Evolutionary conservation across 305 asterid species (phyloP), one percentile per base, ranked within the genome.

Genomic region (Fraxinus sp.): DNA sequence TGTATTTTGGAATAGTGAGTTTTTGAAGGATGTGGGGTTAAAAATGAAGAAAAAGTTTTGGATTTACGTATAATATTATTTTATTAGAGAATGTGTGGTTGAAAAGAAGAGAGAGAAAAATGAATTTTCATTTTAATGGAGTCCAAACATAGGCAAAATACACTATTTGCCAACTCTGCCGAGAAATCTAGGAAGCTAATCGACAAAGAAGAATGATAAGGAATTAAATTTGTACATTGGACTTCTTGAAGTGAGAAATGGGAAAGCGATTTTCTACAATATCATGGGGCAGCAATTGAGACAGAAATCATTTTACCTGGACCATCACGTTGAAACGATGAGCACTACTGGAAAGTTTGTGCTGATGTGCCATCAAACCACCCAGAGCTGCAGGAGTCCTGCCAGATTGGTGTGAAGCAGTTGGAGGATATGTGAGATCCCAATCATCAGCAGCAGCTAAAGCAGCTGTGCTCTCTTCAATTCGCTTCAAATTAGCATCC

Each of bases 381-480:
- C 93, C 89, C 66, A 82, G 82, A 84, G 92, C 85, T 33, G 92
- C 83, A 84, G 86, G 37, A 18, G 90, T 86, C 91, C 97, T 93
- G 78, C 94, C 93, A 68, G 98, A 88, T 83, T 88, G 89, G 82
- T 91, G 97, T 71, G 89, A 82, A 39, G 93, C 85, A 41, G 89
- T 75, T 49, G 97, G 95, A 88, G 97, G 95, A 91, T 88, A 85
- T 20, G 93, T 91, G 77, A 94, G 98, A 83, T 92, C 97, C 99
- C 99, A 96, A 82, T 93, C 90, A 91, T 96, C 98, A 83, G 98
- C 99, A 84, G 98, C 99, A 78, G 98, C 98, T 85, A 96, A 87
- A 84, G 99, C 99, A 89, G 97, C 94, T 66, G 98, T 90, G 83
- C 98, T 94, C 89, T 94, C 99, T 86, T 96, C 99, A 86, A 96